These are phyloP conservation scores for Neopestalotiopsis sp. DNA, from an alignment of 2,329 filamentous ascomycete genomes.

Conservation along the genomic window DNA sequence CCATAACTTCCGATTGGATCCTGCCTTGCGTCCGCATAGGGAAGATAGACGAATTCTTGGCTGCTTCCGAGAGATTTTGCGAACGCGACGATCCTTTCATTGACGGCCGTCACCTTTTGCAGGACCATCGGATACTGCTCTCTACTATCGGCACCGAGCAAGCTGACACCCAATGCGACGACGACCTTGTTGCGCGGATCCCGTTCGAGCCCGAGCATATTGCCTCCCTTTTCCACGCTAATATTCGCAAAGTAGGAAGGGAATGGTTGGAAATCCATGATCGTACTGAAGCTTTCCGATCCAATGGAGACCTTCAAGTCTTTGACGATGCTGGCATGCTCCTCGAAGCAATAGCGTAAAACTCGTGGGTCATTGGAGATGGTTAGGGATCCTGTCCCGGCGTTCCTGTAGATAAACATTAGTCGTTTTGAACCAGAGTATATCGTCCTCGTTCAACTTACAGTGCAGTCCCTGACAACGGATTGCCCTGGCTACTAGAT, in stretches of 20 bases:
- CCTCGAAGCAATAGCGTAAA: not conserved
- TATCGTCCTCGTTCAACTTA: not conserved
- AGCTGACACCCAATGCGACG: constrained; percentile 23
- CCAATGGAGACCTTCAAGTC: not conserved
- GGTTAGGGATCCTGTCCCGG: not conserved
- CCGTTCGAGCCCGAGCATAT: constrained; percentile 31
- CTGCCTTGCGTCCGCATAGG: constrained; percentile 36
- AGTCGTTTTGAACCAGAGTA: not conserved
- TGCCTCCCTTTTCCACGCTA: constrained; percentile 25
- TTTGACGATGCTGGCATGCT: not conserved
- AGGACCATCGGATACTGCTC: not conserved
- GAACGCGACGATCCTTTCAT: not conserved
- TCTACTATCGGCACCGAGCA: not conserved
- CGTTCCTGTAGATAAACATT: not conserved
- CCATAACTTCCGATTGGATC: constrained; percentile 36
- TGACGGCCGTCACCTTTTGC: not conserved
- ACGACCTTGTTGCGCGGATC: constrained; percentile 18
- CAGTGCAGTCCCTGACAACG: not conserved
- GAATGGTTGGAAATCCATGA: not conserved
- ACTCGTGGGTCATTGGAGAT: not conserved
- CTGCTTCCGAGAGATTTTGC: constrained; percentile 17
- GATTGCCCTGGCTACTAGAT: not conserved
- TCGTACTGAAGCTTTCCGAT: not conserved
- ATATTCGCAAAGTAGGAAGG: constrained; percentile 1
- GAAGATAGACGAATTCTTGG: constrained; percentile 37